Evolutionary conservation across 2,329 filamentous ascomycete genomes (phyloP).

Genomic region (Trichoderma sp.): DNA sequence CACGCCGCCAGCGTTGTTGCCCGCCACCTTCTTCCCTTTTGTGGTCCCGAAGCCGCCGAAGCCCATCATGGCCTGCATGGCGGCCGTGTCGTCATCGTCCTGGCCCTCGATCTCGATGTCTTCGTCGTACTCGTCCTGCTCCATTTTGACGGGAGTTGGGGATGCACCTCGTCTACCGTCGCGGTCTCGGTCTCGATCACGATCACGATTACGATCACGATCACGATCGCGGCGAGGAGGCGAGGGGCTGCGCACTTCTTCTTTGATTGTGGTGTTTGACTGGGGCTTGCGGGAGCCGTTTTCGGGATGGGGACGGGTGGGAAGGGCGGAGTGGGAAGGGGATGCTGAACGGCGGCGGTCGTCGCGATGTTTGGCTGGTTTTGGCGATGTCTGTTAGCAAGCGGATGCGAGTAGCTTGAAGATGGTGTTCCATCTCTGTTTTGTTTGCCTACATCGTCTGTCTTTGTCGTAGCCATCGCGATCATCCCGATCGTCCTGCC

Average conservation of each 20-base stretch:
- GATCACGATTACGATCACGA: not conserved
- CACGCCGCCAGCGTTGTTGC: constrained; percentile 80
- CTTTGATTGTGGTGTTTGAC: constrained; percentile 32
- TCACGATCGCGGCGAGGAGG: not conserved
- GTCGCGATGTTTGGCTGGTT: constrained; percentile 17
- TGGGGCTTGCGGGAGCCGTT: constrained; percentile 20
- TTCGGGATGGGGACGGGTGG: constrained; percentile 35
- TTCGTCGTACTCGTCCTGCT: constrained; percentile 30
- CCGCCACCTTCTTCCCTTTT: constrained; percentile 82
- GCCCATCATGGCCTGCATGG: constrained; percentile 85
- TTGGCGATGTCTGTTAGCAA: not conserved
- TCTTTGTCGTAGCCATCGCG: constrained; percentile 28
- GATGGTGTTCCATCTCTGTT: not conserved
- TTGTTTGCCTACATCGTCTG: constrained; percentile 25
- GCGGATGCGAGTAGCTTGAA: no score
- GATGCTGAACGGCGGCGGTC: constrained; percentile 37
- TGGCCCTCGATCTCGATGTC: constrained; percentile 37
- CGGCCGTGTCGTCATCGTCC: constrained; percentile 64
- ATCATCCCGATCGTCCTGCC: constrained; percentile 27
- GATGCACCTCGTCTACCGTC: constrained; percentile 22
- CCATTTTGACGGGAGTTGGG: constrained; percentile 15
- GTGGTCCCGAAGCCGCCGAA: constrained; percentile 83
- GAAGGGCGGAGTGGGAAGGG: constrained; percentile 28
- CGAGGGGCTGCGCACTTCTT: constrained; percentile 27
- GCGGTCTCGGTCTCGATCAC: not conserved